Evolutionary conservation across 2,329 filamentous ascomycete species (phyloP), one percentile per base, ranked within the genome.

Genomic region (Scedosporium apiospermum): DNA sequence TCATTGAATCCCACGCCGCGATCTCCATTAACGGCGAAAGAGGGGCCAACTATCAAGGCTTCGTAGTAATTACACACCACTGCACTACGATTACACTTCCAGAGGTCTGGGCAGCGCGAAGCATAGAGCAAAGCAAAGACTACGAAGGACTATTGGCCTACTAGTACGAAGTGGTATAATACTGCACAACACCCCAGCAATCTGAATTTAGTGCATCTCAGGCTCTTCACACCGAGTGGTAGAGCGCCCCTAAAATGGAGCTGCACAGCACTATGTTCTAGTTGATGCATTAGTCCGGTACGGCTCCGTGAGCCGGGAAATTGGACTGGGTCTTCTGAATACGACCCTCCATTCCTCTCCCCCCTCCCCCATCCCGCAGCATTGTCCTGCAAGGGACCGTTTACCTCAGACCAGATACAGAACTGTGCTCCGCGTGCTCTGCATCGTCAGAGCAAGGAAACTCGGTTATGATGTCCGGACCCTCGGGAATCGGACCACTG

Each of bases 341-440:
- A 12, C 51, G 23, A 55, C 51, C 51, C 23, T 55, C 51, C 51
- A 23, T 55, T 23, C 51, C 23, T 49, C 44, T 53, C 12, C 51
- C 23, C 21, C 23, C 23, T 53, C 21, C 23, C 18, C 21, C 58
- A 23, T 34, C 14, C 59, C 42, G 26, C 49, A 27, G 34, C 27
- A 41, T 49, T 27, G 41, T 51, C 10, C 59, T 61, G 59, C 59
- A 61, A 61, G 59, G 59, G 26, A 61, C 59, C 23, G 59, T 16
- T 18, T 26, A 34, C 10, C 26, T 23, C 42, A 61, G 44, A 34
- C 59, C 59, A 46, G 41, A 60, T 60, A 10, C 41, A 49, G 58
- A 60, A 46, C 27, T 53, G 42, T 61, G 59, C 59, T 61, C 44
- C 6, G 58, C 18, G 42, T 61, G 59, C 59, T 61, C 44, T 16